Percentiles rank a stretch among this genome's conserved stretches.
Conservation (phyloP, 495 filamentous ascomycete genomes). For the Talaromyces thailandensis region DNA sequence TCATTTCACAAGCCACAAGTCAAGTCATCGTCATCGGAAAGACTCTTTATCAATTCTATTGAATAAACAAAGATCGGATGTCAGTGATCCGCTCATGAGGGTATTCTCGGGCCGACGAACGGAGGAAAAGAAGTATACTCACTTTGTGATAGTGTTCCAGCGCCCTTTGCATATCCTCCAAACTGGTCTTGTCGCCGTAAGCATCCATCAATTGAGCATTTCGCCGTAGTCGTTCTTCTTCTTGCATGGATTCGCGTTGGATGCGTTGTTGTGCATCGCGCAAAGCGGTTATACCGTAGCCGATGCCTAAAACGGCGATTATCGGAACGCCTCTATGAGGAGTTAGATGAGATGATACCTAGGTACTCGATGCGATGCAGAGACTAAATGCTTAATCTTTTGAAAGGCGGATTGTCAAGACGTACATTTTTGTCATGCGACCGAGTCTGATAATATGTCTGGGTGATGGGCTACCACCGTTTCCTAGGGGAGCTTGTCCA, state of each 20-base stretch:
- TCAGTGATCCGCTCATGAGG: background rate
- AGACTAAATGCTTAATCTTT: background rate
- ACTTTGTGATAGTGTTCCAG: constrained; percentile 19
- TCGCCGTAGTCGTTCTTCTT: constrained; percentile 23
- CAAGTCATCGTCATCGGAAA: background rate
- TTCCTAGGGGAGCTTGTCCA: background rate
- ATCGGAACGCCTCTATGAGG: constrained; percentile 3
- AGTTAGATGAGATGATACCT: too few species aligned
- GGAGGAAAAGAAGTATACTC: background rate
- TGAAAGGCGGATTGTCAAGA: background rate
- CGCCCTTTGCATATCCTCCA: constrained; percentile 50
- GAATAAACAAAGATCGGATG: background rate
- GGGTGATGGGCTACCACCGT: background rate
- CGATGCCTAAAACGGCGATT: constrained; percentile 3
- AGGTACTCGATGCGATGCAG: too few species aligned
- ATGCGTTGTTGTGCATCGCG: background rate
- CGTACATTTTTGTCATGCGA: constrained; percentile 7
- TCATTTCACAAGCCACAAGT: background rate
- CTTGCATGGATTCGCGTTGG: constrained; percentile 11
- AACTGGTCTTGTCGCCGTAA: constrained; percentile 48
- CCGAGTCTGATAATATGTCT: constrained; percentile 4
- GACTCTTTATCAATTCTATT: constrained; percentile 1
- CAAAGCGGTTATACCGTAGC: constrained; percentile 3
- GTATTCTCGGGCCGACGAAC: background rate
- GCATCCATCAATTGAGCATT: constrained; percentile 41